Percentiles rank a stretch among this genome's conserved stretches.
Conservation (phyloP, 306 rosid genomes). For the Cucumis cinereus region DNA sequence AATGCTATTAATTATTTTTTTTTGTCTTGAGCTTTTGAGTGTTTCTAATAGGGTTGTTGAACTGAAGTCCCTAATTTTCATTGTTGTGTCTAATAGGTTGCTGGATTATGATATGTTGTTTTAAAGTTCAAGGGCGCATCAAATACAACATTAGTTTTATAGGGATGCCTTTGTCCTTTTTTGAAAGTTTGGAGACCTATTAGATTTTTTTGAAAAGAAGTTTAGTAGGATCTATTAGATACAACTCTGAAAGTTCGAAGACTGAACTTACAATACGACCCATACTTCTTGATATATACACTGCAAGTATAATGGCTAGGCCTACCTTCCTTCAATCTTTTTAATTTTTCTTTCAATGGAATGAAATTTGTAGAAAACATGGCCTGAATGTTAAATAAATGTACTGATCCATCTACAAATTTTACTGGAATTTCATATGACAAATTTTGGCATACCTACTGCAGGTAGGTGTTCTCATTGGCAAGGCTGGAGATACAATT, state of each 20-base stretch:
- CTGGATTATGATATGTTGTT: not conserved
- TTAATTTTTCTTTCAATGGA: not conserved
- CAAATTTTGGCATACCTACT: not conserved
- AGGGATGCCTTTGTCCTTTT: not conserved
- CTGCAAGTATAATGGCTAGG: not conserved
- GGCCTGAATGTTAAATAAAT: not conserved
- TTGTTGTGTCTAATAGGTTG: not conserved
- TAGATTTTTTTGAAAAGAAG: not conserved
- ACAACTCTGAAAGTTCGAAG: not conserved
- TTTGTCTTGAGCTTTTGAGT: not conserved
- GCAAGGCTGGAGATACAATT: constrained; percentile 96
- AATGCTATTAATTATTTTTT: not conserved
- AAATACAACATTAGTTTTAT: not conserved
- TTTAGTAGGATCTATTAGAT: not conserved
- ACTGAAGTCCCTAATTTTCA: not conserved
- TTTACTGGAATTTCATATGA: not conserved
- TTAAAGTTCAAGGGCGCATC: not conserved
- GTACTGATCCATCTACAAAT: not conserved
- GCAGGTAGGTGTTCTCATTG: constrained; percentile 98
- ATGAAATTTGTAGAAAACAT: not conserved
- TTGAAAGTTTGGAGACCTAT: not conserved
- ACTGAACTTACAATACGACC: not conserved
- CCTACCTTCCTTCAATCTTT: not conserved
- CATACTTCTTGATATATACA: not conserved
- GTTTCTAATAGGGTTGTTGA: not conserved